Base-by-base conservation (phyloP, 129 eudicot species). In the Calendula officinalis region DNA sequence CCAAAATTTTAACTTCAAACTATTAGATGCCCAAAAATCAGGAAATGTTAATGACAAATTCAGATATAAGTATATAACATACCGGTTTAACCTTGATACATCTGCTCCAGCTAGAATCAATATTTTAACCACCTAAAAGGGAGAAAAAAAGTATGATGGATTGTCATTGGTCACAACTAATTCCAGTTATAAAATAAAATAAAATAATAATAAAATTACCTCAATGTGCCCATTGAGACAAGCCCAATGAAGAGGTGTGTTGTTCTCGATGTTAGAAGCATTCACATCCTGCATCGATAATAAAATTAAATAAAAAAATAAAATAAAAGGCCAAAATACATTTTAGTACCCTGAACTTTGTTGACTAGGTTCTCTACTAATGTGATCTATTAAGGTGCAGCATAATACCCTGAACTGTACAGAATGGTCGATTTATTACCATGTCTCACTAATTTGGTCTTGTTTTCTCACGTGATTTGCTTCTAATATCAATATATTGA, bases 201-300 rank as follows among this genome's bases (percentile, higher is more conserved):
- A 60, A 32, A 62, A 30, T 5, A 53, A 12, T 32, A 39, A 36
- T 55, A 35, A 32, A 6, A 41, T 35, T 83, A 90, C 97, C 96
- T 91, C 91, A 11, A 82, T 60, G 69, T 77, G 95, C 11, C 95
- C 98, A 56, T 91, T 91, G 70, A 91, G 89, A 77, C 96, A 84
- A 54, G 96, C 98, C 96, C 94, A 91, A 62, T 91, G 98, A 63
- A 91, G 96, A 62, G 98, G 86, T 0, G 96, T 87, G 75, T 91
- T 91, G 49, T 84, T 78, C 84, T 91, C 96, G 36, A 71, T 62
- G 64, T 91, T 91, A 61, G 46, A 37, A 71, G 88, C 86, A 51
- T 91, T 85, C 39, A 91, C 82, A 75, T 87, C 98, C 98, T 91
- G 88, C 58, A 42, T 71, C 27, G 44, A 58, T 16, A 73, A 37